Percentiles rank a stretch among this genome's conserved stretches.
Conservation (phyloP, 768 basidiomycete genomes). For the Mycena galericulata region DNA sequence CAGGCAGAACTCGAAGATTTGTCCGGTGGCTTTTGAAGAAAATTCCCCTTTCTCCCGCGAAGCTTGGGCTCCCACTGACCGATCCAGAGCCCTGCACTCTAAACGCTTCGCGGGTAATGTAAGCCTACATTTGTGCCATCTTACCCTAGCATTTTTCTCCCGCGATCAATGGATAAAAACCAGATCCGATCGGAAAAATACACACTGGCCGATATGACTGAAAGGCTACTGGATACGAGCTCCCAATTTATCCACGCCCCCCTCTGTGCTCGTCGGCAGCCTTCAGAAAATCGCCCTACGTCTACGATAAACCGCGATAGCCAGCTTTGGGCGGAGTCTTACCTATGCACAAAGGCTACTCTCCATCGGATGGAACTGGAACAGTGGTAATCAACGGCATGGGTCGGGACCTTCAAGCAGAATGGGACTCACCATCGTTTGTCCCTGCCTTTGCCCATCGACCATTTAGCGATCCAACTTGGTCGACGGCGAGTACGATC, state of each 20-base stretch:
- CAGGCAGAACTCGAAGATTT: not conserved
- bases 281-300: not conserved
- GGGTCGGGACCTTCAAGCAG: too few relatives aligned
- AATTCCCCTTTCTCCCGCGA: slow-evolving; percentile 13
- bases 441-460: too few relatives aligned
- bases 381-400: too few relatives aligned
- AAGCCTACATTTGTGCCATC: slow-evolving; percentile 18
- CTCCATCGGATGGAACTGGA: too few relatives aligned
- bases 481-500: too few relatives aligned
- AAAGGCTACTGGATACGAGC: too few relatives aligned
- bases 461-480: too few relatives aligned
- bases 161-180: slow-evolving; percentile 7
- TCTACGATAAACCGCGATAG: too few relatives aligned
- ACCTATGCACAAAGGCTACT: not conserved
- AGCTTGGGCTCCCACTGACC: not conserved
- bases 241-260: not conserved
- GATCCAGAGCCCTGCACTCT: slow-evolving; percentile 1
- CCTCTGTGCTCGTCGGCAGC: not conserved
- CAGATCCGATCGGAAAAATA: slow-evolving; percentile 13
- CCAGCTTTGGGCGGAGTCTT: too few relatives aligned
- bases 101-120: slow-evolving; percentile 20
- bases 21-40: too few relatives aligned
- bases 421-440: too few relatives aligned
- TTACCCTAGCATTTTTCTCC: slow-evolving; percentile 25
- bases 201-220: slow-evolving; percentile 20